Evolutionary conservation across 2,329 filamentous ascomycete species (phyloP).

Genomic region (Penicillium vulpinum): DNA sequence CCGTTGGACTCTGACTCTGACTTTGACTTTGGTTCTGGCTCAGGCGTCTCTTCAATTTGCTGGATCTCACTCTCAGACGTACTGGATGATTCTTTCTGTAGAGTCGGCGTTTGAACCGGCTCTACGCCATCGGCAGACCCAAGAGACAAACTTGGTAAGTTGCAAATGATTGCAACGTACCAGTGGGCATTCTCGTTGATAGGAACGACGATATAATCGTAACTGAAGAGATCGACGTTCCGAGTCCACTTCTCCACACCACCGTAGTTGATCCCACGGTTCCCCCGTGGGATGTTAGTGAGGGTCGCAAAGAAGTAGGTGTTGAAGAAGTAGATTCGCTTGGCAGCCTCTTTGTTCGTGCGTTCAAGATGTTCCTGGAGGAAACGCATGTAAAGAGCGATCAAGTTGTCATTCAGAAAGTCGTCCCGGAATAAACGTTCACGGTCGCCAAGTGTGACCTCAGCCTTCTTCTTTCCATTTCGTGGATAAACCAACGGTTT

Average conservation of each 20-base stretch:
- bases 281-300: conserved; percentile 57
- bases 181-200: conserved; percentile 87
- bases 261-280: conserved; percentile 71
- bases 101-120: conserved; percentile 3
- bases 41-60: conserved; percentile 33
- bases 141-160: conserved; percentile 65
- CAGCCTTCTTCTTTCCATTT: conserved; percentile 49
- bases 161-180: conserved; percentile 95
- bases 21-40: conserved; percentile 6
- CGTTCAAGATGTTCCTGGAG: conserved; percentile 63
- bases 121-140: conserved; percentile 8
- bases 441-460: conserved; percentile 53
- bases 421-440: conserved; percentile 76
- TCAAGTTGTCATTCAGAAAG: conserved; percentile 88
- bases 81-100: conserved; percentile 13
- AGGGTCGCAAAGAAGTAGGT: conserved; percentile 87
- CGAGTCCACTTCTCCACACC: conserved; percentile 86
- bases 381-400: conserved; percentile 81
- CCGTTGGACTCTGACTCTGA: not conserved
- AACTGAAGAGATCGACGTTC: conserved; percentile 77
- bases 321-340: conserved; percentile 83
- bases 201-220: conserved; percentile 87
- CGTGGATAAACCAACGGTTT: conserved; percentile 48
- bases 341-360: conserved; percentile 56
- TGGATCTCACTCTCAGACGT: conserved; percentile 20